These are phyloP conservation scores for Stachybotrys chartarum DNA, from an alignment of 2,329 filamentous ascomycete species.

Conservation along the genomic window DNA sequence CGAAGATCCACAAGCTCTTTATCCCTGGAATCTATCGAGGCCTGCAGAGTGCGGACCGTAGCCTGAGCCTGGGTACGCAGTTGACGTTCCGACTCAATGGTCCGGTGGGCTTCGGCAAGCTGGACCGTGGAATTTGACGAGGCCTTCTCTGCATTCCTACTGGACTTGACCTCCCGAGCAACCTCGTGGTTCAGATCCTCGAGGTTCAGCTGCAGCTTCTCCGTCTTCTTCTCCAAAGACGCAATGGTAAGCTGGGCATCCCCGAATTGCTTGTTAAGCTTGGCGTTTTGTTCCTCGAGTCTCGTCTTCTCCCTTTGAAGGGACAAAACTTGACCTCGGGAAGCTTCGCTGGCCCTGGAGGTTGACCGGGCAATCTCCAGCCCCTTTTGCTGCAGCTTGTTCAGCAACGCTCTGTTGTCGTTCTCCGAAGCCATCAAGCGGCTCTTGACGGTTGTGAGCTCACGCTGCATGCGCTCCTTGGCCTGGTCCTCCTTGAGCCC, in stretches of 20 bases:
- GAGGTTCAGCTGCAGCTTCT: constrained; percentile 80
- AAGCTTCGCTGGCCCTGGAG: constrained; percentile 77
- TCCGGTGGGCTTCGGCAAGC: constrained; percentile 81
- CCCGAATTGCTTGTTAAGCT: constrained; percentile 75
- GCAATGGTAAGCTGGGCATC: constrained; percentile 78
- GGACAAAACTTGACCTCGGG: constrained; percentile 66
- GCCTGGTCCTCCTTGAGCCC: constrained; percentile 86
- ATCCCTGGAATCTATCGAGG: constrained; percentile 70
- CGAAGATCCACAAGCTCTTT: constrained; percentile 76
- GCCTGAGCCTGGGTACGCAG: constrained; percentile 77
- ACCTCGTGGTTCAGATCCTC: constrained; percentile 93
- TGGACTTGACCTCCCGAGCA: constrained; percentile 80
- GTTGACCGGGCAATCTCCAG: constrained; percentile 89
- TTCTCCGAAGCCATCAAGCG: constrained; percentile 89
- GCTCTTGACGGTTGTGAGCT: constrained; percentile 85
- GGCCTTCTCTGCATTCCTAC: constrained; percentile 82
- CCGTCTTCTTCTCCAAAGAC: constrained; percentile 85
- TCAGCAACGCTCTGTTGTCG: constrained; percentile 88
- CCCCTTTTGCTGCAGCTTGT: constrained; percentile 96
- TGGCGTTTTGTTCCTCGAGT: constrained; percentile 74
- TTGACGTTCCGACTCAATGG: constrained; percentile 84
- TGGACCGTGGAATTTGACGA: constrained; percentile 75
- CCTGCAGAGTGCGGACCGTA: constrained; percentile 75
- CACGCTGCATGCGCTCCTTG: constrained; percentile 86
- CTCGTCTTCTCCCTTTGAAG: constrained; percentile 79